Evolutionary conservation across 768 basidiomycete genomes (phyloP).

Genomic region (Mycena pura): DNA sequence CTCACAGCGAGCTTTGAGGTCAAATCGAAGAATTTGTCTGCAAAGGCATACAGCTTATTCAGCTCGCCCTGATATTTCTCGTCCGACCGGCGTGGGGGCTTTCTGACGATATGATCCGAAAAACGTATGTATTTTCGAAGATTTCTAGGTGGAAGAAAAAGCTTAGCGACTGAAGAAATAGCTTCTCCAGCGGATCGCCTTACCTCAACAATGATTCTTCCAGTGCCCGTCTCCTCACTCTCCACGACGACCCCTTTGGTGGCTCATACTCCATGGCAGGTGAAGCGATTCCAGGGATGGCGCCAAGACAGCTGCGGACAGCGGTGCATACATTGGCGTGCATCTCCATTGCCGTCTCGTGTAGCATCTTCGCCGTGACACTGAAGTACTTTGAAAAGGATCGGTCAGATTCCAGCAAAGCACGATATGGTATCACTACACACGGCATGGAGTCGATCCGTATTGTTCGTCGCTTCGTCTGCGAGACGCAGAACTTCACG

Average conservation of each 20-base stretch:
- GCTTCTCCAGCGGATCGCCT: slow-evolving; percentile 6
- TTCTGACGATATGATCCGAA: slow-evolving; percentile 27
- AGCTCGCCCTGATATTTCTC: slow-evolving; percentile 27
- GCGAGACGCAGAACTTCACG: slow-evolving; percentile 16
- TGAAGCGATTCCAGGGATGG: slow-evolving; percentile 12
- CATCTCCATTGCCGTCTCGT: slow-evolving; percentile 14
- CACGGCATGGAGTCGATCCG: slow-evolving; percentile 20
- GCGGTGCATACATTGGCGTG: slow-evolving; percentile 19
- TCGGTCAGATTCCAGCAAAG: background rate
- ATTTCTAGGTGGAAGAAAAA: slow-evolving; percentile 14
- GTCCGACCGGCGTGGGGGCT: slow-evolving; percentile 23
- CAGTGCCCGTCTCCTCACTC: slow-evolving; percentile 15
- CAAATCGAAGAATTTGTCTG: slow-evolving; percentile 29
- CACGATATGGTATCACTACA: background rate
- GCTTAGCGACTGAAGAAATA: background rate
- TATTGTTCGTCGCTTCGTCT: slow-evolving; percentile 19
- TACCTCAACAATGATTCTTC: slow-evolving; percentile 28
- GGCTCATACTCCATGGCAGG: slow-evolving; percentile 16
- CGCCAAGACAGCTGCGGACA: slow-evolving; percentile 18
- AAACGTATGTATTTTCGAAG: slow-evolving; percentile 30
- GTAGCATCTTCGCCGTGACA: slow-evolving; percentile 12
- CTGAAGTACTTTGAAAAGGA: slow-evolving; percentile 21
- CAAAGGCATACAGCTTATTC: slow-evolving; percentile 27
- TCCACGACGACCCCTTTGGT: slow-evolving; percentile 25
- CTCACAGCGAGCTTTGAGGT: slow-evolving; percentile 22